These are phyloP conservation scores for Dalbergia cochinchinensis DNA, from an alignment of 306 rosid species.

Conservation along the genomic window DNA sequence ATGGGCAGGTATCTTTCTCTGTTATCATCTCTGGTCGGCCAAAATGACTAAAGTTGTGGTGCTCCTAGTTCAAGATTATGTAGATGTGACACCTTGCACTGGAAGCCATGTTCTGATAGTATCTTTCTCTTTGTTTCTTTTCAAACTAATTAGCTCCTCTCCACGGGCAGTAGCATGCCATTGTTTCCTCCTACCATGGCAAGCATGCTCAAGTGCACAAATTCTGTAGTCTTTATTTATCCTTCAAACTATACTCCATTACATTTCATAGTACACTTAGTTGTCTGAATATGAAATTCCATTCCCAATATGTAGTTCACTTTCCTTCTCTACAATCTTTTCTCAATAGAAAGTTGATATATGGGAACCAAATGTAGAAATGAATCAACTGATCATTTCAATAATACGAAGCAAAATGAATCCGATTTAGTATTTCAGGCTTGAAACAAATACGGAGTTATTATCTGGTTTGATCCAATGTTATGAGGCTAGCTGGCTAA, in stretches of 20 bases:
- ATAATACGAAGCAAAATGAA: not conserved
- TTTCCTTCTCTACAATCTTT: not conserved
- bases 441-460: not conserved
- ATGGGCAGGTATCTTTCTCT: slow-evolving; percentile 9
- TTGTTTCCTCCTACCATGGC: slow-evolving; percentile 43
- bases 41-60: slow-evolving; percentile 42
- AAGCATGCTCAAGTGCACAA: slow-evolving; percentile 43
- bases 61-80: slow-evolving; percentile 29
- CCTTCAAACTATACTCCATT: slow-evolving; percentile 28
- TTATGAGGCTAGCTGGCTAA: not conserved
- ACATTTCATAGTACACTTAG: not conserved
- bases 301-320: not conserved
- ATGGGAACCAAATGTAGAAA: not conserved
- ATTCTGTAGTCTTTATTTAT: not conserved
- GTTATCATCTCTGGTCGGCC: slow-evolving; percentile 49
- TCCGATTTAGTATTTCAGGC: not conserved
- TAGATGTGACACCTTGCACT: slow-evolving; percentile 34
- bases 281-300: not conserved
- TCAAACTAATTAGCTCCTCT: not conserved
- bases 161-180: not conserved
- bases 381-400: not conserved
- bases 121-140: slow-evolving; percentile 14
- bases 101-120: slow-evolving; percentile 28
- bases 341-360: not conserved
- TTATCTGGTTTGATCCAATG: not conserved